Base-by-base conservation (phyloP, 306 rosid genomes). In the Crotalaria pallida region DNA sequence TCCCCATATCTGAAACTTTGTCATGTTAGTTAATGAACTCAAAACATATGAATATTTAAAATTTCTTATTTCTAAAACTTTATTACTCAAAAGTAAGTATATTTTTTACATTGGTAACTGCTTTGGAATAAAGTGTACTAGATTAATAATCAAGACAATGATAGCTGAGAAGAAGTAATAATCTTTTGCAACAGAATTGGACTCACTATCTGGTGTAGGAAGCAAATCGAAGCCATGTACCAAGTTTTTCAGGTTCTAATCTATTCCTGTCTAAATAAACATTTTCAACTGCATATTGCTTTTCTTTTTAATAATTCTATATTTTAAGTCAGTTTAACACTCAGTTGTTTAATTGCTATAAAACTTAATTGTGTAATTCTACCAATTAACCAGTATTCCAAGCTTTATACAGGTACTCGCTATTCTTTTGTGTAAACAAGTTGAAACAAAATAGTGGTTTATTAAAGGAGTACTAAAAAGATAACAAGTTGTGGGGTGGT, bases 191-290 rank as follows among this genome's bases (percentile, higher is more conserved):
- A 93, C 98, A 93, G 98, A 93, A 88, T 21, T 76, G 97, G 96
- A 93, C 82, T 82, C 87, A 80, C 81, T 89, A 71, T 79, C 79
- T 82, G 96, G 94, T 93, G 96, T 93, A 93, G 98, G 98, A 87
- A 90, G 97, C 98, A 93, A 93, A 93, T 93, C 98, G 92, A 93
- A 90, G 98, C 98, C 98, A 81, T 93, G 98, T 96, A 93, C 97
- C 98, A 93, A 93, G 84, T 93, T 93, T 93, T 93, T 90, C 98
- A 93, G 98, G 98, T 93, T 87, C 86, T 82, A 88, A 88, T 93
- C 97, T 87, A 81, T 79, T 79, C 95, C 75, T 77, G 72, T 79
- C 89, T 81, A 84, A 84, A 70, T 75, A 82, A 85, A 58, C 74
- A 65, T 61, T 56, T 47, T 66, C 16, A 82, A 82, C 73, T 84